phyloP scores from a whole-genome alignment of 169 alveolate species.

The Sarcocystis neurona region DNA sequence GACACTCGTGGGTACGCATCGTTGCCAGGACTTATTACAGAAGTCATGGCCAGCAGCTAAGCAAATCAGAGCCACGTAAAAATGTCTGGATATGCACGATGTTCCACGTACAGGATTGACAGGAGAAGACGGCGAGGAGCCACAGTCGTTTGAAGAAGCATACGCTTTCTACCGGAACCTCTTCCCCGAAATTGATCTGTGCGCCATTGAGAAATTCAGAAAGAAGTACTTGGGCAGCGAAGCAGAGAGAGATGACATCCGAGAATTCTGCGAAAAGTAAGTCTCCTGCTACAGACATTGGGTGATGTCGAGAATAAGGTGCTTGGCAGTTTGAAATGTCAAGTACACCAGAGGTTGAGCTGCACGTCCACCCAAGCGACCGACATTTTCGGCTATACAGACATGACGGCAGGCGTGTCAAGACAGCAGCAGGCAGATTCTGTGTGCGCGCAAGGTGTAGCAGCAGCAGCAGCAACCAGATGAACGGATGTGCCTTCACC shows the following conservation, averaged over 20 bases:
- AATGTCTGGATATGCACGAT: not conserved
- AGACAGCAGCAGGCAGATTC: no score
- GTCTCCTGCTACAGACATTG: not conserved
- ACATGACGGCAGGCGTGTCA: no score
- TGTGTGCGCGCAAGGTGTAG: no score
- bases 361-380: no score
- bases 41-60: no score
- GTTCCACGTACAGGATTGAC: slow-evolving; percentile 34
- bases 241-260: slow-evolving; percentile 58
- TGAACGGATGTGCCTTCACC: no score
- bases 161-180: slow-evolving; percentile 52
- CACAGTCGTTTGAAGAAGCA: slow-evolving; percentile 55
- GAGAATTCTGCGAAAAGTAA: slow-evolving; percentile 41
- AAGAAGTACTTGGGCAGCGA: slow-evolving; percentile 50
- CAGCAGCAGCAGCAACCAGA: no score
- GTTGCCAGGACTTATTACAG: no score
- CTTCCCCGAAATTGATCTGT: slow-evolving; percentile 47
- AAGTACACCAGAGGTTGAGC: no score
- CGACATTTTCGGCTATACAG: no score
- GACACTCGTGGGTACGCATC: no score
- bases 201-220: slow-evolving; percentile 48
- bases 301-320: not conserved
- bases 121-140: slow-evolving; percentile 44
- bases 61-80: no score
- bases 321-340: not conserved